These are phyloP conservation scores for Monosporascus cannonballus DNA, from an alignment of 2,329 filamentous ascomycete genomes.

Conservation along the genomic window DNA sequence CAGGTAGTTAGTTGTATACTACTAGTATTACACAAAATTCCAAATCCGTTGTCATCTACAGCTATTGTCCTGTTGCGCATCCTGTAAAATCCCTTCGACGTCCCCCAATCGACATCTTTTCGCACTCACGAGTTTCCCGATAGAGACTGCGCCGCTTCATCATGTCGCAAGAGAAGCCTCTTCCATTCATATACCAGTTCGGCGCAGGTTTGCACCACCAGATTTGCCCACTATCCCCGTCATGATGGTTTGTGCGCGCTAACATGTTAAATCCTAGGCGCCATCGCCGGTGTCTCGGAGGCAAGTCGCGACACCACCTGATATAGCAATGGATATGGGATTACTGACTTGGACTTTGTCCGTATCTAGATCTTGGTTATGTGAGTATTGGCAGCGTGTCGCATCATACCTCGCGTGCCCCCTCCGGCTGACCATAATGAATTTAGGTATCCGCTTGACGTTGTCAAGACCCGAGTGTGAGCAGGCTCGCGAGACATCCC, in stretches of 20 bases:
- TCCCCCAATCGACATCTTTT: too few species aligned
- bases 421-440: constrained; percentile 11
- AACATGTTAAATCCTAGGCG: constrained; percentile 47
- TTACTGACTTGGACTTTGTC: constrained; percentile 10
- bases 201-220: constrained; percentile 62
- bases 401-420: constrained; percentile 5
- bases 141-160: background rate
- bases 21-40: background rate
- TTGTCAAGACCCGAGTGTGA: constrained; percentile 96
- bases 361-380: constrained; percentile 72
- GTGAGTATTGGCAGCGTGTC: constrained; percentile 40
- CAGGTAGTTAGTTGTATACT: background rate
- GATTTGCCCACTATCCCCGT: constrained; percentile 15
- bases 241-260: constrained; percentile 11
- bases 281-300: constrained; percentile 96
- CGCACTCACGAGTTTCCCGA: too few species aligned
- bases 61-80: too few species aligned
- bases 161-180: constrained; percentile 63
- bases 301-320: constrained; percentile 43
- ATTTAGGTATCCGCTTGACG: constrained; percentile 91
- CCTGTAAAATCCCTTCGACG: too few species aligned
- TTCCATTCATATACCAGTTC: constrained; percentile 94
- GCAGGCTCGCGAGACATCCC: constrained; percentile 25
- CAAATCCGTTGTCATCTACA: background rate
- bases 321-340: background rate